Evolutionary conservation across 2,329 filamentous ascomycete genomes (phyloP), one percentile per base, ranked within the genome.

Genomic region (Coniochaeta sp.): DNA sequence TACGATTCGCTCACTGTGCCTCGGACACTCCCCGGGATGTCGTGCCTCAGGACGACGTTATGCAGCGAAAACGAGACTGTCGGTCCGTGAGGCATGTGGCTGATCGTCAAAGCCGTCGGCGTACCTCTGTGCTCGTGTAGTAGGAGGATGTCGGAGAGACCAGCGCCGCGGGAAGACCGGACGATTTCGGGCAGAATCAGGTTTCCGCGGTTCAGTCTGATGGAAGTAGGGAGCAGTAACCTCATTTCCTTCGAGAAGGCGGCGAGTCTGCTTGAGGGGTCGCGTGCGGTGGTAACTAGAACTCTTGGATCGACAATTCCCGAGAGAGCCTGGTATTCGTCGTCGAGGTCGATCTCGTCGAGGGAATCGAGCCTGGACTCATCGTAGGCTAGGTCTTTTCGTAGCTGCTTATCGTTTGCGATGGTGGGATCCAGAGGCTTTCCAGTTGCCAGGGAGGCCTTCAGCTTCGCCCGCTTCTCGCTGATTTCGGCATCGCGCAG

Each of bases 111-210:
- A 1, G 91, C 91, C 0, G 91, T 96, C 0, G 94, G 94, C 1
- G 87, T 92, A 61, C 92, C 91, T 65, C 94, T 82, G 68, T 96
- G 91, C 65, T 97, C 94, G 66, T 96, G 91, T 1, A 96, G 78
- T 2, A 96, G 76, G 18, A 97, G 75, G 57, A 99, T 79, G 63
- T 99, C 94, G 45, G 84, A 87, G 20, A 97, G 76, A 2, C 89
- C 88, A 13, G 87, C 85, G 40, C 86, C 80, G 63, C 91, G 86
- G 18, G 91, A 91, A 52, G 88, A 92, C 47, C 81, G 77, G 24
- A 96, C 87, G 2, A 99, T 78, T 61, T 95, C 92, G 3, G 87
- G 87, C 8, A 97, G 74, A 55, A 97, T 85, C 27, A 95, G 77
- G 57, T 94, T 96, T 64, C 94, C 94, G 67, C 94, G 83, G 67